Base-by-base conservation (phyloP, 192 early-diverging fungal species). In the Coemansia erecta region DNA sequence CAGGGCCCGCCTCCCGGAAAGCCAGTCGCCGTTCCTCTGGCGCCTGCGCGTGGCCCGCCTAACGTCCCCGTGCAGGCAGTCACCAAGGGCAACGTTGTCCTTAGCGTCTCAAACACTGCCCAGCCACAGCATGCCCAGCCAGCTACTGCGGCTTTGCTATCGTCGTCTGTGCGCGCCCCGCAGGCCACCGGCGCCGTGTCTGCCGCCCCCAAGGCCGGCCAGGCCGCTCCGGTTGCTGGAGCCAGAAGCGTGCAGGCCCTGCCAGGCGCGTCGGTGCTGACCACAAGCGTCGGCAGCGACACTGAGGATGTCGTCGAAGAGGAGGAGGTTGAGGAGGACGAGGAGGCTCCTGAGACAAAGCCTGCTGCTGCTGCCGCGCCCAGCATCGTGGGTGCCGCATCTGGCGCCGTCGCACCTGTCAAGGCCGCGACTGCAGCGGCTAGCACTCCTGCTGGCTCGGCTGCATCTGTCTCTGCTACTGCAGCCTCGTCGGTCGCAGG, bases 261-360 rank as follows among this genome's bases (percentile, higher is more conserved):
- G 33, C 19, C 10, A 19, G 51, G 13, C 4, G 42, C n/a, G 31
- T 48, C 21, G 58, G 22, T 18, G 53, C 54, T 8, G 2, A 58
- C 64, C 3, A n/a, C 57, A 15, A 33, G 26, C 17, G 28, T 50
- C 12, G 24, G 33, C 3, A 49, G 48, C 37, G 58, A 37, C 8
- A 17, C 47, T 15, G 48, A 41, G 14, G 58, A 18, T 23, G 37
- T 26, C 11, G 19, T 52, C 51, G 66, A 69, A 48, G 72, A 69
- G 3, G 72, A 69, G 18, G 21, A 61, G 28, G 57, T 60, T 6
- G 58, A 72, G 12, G 65, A 58, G 33, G 41, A 40, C 23, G 44
- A 40, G 1, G 23, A 44, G 37, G 53, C 55, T 10, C 56, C 55
- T 53, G 50, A 22, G 26, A 42, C 22, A 17, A 39, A 0, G 11